Conservation (phyloP, 495 filamentous ascomycete genomes). For the Poronia punctata region DNA sequence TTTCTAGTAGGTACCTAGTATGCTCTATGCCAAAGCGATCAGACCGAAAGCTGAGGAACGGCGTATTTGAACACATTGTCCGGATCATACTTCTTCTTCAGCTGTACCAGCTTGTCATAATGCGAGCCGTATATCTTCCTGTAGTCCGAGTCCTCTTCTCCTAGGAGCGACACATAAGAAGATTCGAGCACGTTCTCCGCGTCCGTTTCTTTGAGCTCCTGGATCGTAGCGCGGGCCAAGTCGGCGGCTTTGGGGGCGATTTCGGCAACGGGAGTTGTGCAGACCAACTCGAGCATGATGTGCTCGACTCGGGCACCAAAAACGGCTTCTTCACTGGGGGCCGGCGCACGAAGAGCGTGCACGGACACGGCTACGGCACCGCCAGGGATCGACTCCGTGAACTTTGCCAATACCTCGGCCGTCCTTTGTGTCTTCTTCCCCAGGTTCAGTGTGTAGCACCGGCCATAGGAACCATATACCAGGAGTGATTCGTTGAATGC, state of each 20-base stretch:
- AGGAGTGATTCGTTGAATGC: slow-evolving; percentile 4
- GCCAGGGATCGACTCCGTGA: neutral
- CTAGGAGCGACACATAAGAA: slow-evolving; percentile 3
- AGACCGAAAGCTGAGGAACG: slow-evolving; percentile 7
- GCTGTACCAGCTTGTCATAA: slow-evolving; percentile 29
- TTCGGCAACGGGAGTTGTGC: neutral
- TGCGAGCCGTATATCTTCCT: slow-evolving; percentile 43
- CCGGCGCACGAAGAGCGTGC: neutral
- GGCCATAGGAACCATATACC: slow-evolving; percentile 1
- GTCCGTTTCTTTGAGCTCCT: neutral
- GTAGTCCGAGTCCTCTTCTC: slow-evolving; percentile 22
- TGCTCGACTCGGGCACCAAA: slow-evolving; percentile 2
- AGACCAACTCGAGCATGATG: slow-evolving; percentile 2
- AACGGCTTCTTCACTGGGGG: neutral
- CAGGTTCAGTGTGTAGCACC: neutral
- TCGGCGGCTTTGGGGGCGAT: slow-evolving; percentile 1
- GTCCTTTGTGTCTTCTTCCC: neutral
- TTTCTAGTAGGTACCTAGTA: too few relatives aligned
- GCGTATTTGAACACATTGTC: slow-evolving; percentile 45
- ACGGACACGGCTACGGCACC: slow-evolving; percentile 1
- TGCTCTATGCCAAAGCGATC: too few relatives aligned
- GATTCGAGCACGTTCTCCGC: slow-evolving; percentile 1
- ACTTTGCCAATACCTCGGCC: slow-evolving; percentile 5
- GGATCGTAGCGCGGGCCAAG: neutral
- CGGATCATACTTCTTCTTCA: slow-evolving; percentile 51